Base-by-base conservation (phyloP, 2,329 filamentous ascomycete genomes). In the Cryphonectria carpinicola region DNA sequence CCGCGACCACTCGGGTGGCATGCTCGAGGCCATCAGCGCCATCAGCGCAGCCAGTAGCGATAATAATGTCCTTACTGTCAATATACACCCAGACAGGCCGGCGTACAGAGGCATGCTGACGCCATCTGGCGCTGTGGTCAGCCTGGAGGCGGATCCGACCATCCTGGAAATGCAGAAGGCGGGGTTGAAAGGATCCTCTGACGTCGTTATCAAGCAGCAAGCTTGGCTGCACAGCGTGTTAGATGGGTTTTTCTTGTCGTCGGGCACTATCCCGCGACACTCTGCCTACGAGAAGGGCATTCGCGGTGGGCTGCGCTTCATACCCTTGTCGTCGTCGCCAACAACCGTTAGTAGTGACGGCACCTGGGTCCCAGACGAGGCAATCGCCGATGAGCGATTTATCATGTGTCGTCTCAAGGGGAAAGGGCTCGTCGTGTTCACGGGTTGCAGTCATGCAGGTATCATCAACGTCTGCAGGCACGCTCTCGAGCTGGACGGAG, bases 381-480 rank as follows among this genome's bases (percentile, higher is more conserved):
- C 81, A 28, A 87, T 88, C 71, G 72, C 76, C 8, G 86, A 88
- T 69, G 86, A 89, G 74, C 80, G 86, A 14, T 83, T 87, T 60
- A 78, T 88, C n/a, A 82, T 85, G 75, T 87, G 84, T 73, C 84
- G 85, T 68, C 75, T 88, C 28, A 87, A 84, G 78, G 84, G 78
- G 17, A 85, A 84, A 72, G 86, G 86, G 0, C 79, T 88, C 3
- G 83, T 88, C 1, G 79, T 88, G 28, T 86, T 88, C 74, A 87
- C 86, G 0, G 86, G 86, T 14, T 88, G 86, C 77, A 86, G 84
- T 73, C 86, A 88, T 70, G 84, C 86, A 0, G 86, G 86, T 0
- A 83, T 88, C 10, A 82, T 88, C 67, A 88, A 88, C 74, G 81
- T 83, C 3, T 78, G 81, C 1, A 81, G 80, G 56, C 82, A 87